phyloP scores from a whole-genome alignment of 257 asterid species.

The Mentha longifolia region DNA sequence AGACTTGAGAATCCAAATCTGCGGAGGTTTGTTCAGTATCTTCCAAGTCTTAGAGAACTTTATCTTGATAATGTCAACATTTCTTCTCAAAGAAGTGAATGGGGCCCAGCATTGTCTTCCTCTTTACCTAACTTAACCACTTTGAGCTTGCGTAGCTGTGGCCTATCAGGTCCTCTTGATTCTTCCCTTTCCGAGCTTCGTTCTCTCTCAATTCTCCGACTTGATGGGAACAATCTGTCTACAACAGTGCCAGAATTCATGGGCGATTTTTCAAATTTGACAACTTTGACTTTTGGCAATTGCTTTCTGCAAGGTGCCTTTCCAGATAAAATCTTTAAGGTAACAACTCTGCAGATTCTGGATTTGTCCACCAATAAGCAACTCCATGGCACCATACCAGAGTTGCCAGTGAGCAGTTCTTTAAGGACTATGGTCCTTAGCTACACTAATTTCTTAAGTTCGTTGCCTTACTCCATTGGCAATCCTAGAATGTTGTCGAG shows the following conservation, averaged over 20 bases:
- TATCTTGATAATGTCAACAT: conserved; percentile 56
- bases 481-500: conserved; percentile 41
- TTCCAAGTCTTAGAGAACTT: conserved; percentile 44
- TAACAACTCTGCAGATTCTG: conserved; percentile 39
- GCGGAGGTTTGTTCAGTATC: conserved; percentile 44
- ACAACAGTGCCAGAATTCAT: conserved; percentile 40
- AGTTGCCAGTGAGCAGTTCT: conserved; percentile 41
- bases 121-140: conserved; percentile 44
- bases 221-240: conserved; percentile 45
- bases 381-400: conserved; percentile 46
- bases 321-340: conserved; percentile 42
- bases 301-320: conserved; percentile 50
- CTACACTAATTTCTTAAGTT: conserved; percentile 44
- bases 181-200: conserved; percentile 43
- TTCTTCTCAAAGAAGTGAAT: conserved; percentile 40
- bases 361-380: conserved; percentile 39
- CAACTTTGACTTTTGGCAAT: conserved; percentile 38
- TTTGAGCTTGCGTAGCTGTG: conserved; percentile 55
- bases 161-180: conserved; percentile 45
- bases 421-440: conserved; percentile 39
- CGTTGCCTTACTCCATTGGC: conserved; percentile 45
- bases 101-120: conserved; percentile 47
- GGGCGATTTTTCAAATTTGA: conserved; percentile 41
- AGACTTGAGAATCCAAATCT: conserved; percentile 56
- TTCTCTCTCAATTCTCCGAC: conserved; percentile 45